Base-by-base conservation (phyloP, 805 yeast genomes). In the Komagataella populi region DNA sequence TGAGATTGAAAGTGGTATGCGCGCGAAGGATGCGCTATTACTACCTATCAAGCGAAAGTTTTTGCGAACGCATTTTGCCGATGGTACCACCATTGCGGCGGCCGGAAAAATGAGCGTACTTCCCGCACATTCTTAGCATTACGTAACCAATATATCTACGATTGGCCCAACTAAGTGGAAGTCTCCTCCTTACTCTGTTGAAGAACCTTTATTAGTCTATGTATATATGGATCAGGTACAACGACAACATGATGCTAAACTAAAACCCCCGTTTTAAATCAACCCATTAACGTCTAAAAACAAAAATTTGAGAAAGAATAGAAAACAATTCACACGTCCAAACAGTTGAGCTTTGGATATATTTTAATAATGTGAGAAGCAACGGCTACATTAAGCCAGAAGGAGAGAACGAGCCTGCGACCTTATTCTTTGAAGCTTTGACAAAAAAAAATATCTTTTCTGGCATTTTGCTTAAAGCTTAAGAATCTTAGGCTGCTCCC, bases 401-500 rank as follows among this genome's bases (percentile, higher is more conserved):
- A 30, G 39, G 39, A 10, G 39, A 30, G 39, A 30, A 30, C 39
- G 39, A 30, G 39, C 39, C 39, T 30, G 39, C 39, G 39, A 30
- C 39, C 39, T 30, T 30, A 30, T 30, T 30, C 39, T 30, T 30
- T 30, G 10, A 14, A 30, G 39, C 39, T 30, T 30, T 8, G 39
- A 30, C 39, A 30, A 30, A 30, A 30, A 8, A 10, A 30, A 10
- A 30, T 45, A 17, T 44, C 12, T 47, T 7, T 10, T 44, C 10
- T 30, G 10, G 39, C 14, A 14, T 30, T 30, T 18, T 45, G 59
- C 54, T 72, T 81, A 84, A 56, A 74, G 76, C 61, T 70, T 72
- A 70, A 86, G 80, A 63, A 76, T 74, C 77, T 84, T 88, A 74
- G 97, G 96, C 75, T 87, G 82, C 81, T 93, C 99, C 99, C 99